Percentiles rank a stretch among this genome's conserved stretches.
phyloP scores from a whole-genome alignment of 2,329 filamentous ascomycete species.

The Thyridium curvatum region DNA sequence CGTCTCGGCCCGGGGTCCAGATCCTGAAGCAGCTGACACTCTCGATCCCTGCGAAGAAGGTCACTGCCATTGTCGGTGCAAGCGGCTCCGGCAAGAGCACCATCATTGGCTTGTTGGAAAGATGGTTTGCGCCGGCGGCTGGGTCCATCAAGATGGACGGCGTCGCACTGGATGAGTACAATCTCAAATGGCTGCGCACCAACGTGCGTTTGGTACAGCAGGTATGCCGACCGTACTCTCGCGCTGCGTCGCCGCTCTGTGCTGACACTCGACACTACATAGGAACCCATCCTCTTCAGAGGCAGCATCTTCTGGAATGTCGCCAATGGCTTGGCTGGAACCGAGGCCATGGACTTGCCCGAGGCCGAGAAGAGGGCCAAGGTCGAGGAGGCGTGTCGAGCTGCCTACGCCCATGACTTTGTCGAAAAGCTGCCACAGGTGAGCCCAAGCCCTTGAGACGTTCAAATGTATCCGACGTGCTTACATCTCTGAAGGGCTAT shows the following conservation, averaged over 20 bases:
- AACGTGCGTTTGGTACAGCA: conserved; percentile 24
- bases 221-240: conserved; percentile 2
- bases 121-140: conserved; percentile 33
- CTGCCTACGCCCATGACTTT: conserved; percentile 42
- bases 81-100: conserved; percentile 78
- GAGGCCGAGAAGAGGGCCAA: conserved; percentile 49
- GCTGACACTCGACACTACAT: background rate
- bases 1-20: conserved; percentile 37
- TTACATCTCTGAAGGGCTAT: conserved; percentile 38
- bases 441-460: conserved; percentile 13
- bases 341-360: conserved; percentile 31
- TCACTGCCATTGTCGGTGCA: conserved; percentile 86
- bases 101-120: background rate
- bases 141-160: conserved; percentile 22
- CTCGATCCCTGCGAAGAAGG: conserved; percentile 40
- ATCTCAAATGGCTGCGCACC: conserved; percentile 20
- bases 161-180: conserved; percentile 14
- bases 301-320: conserved; percentile 41
- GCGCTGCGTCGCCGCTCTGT: background rate
- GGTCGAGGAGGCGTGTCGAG: conserved; percentile 53
- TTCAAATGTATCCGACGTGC: no score
- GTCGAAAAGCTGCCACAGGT: conserved; percentile 36
- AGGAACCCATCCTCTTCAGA: conserved; percentile 26
- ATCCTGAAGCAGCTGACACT: conserved; percentile 30
- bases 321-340: conserved; percentile 32